Percentiles rank a stretch among this genome's conserved stretches.
Conservation (phyloP, 2,329 filamentous ascomycete species). For the Laburnicola sp. region DNA sequence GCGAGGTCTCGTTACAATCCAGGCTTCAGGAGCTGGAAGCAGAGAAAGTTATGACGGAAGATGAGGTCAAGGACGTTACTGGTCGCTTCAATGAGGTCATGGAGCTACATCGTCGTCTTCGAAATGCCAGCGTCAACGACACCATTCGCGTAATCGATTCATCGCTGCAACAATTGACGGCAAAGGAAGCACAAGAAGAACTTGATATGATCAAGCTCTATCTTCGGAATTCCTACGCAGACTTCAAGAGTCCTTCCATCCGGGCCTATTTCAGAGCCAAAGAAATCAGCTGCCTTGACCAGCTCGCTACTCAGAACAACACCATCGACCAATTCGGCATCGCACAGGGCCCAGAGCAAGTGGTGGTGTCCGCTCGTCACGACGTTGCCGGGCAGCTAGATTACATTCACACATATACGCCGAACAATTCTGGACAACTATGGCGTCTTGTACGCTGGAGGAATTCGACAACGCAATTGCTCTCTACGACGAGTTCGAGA, state of each 20-base stretch:
- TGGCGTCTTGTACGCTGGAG: constrained; percentile 74
- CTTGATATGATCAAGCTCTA: constrained; percentile 87
- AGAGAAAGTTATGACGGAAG: constrained; percentile 88
- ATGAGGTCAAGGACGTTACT: constrained; percentile 87
- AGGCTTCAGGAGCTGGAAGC: neutral
- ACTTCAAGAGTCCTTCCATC: constrained; percentile 78
- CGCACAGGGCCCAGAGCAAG: constrained; percentile 68
- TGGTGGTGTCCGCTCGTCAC: constrained; percentile 66
- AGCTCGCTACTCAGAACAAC: constrained; percentile 3
- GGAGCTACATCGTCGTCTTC: constrained; percentile 93
- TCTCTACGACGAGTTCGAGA: constrained; percentile 37
- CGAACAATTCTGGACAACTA: constrained; percentile 76
- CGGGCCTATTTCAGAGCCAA: constrained; percentile 86
- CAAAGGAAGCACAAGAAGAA: constrained; percentile 85
- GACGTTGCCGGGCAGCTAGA: constrained; percentile 82
- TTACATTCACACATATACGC: constrained; percentile 85
- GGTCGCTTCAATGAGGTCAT: constrained; percentile 90
- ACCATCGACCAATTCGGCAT: constrained; percentile 1
- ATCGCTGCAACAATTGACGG: constrained; percentile 82
- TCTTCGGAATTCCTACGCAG: constrained; percentile 70
- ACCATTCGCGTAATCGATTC: constrained; percentile 94
- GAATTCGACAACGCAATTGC: constrained; percentile 77
- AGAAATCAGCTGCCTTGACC: constrained; percentile 59
- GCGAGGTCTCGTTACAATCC: constrained; percentile 71
- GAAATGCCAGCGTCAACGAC: constrained; percentile 84